Evolutionary conservation across 1,139 yeast genomes (phyloP).

Genomic region (Candida tetrigidarum): DNA sequence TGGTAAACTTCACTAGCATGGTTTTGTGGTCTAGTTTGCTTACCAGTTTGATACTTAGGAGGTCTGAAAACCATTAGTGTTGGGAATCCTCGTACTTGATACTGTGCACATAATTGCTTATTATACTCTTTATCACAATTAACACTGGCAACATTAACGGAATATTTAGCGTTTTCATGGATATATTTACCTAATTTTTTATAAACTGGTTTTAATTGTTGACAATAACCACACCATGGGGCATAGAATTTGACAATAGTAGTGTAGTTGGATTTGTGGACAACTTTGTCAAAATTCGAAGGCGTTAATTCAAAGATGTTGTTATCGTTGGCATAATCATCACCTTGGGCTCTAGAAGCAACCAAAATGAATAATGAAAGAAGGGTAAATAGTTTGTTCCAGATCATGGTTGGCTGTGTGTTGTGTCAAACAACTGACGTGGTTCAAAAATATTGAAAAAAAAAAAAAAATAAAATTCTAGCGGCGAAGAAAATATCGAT

Average conservation of each 20-base stretch:
- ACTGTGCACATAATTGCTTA: constrained; percentile 68
- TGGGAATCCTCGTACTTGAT: constrained; percentile 78
- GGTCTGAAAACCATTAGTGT: constrained; percentile 83
- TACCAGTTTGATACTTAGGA: constrained; percentile 52
- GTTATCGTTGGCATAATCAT: constrained; percentile 44
- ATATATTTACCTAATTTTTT: constrained; percentile 66
- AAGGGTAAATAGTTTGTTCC: constrained; percentile 5
- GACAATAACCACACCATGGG: constrained; percentile 94
- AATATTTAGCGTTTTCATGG: constrained; percentile 51
- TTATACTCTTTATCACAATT: constrained; percentile 79
- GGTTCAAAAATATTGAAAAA: not conserved
- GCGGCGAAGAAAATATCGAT: no score
- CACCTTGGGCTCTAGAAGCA: constrained; percentile 17
- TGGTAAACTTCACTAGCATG: constrained; percentile 69
- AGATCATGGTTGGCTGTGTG: not conserved
- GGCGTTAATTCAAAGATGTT: constrained; percentile 62
- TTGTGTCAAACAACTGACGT: not conserved
- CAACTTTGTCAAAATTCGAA: constrained; percentile 63
- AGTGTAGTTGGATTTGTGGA: constrained; percentile 73
- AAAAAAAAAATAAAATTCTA: not conserved
- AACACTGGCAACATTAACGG: constrained; percentile 79
- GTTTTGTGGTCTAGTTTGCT: constrained; percentile 21
- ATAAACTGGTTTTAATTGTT: constrained; percentile 58
- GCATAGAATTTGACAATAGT: constrained; percentile 92
- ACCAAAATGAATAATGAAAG: constrained; percentile 11